Percentiles rank a stretch among this genome's conserved stretches.
These are phyloP conservation scores for Candida loeiensis DNA, from an alignment of 805 yeast genomes.

Conservation along the genomic window DNA sequence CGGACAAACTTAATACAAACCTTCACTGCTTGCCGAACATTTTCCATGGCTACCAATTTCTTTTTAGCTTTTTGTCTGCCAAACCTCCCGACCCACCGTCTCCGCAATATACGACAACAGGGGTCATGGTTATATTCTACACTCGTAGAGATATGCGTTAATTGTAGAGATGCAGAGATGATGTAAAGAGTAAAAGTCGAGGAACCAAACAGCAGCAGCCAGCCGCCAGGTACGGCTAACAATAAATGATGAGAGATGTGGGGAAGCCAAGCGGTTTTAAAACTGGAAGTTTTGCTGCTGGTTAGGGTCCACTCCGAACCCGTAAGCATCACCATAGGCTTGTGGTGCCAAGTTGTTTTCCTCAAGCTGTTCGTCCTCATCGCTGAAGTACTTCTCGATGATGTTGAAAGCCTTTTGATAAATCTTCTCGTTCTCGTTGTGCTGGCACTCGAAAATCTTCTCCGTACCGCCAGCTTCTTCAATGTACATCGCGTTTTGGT, in stretches of 20 bases:
- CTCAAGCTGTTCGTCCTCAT: constrained; percentile 69
- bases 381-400: constrained; percentile 87
- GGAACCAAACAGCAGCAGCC: background rate
- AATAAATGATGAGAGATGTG: background rate
- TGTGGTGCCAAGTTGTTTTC: constrained; percentile 68
- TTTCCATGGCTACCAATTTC: background rate
- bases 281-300: constrained; percentile 55
- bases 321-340: constrained; percentile 78
- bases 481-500: constrained; percentile 85
- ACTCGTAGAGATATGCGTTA: constrained; percentile 7
- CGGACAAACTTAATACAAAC: background rate
- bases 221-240: background rate
- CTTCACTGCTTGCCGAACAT: background rate
- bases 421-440: constrained; percentile 85
- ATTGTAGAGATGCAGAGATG: constrained; percentile 11
- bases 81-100: background rate
- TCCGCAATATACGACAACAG: background rate
- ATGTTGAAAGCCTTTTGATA: constrained; percentile 87
- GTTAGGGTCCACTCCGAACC: constrained; percentile 71
- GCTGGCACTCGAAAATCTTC: constrained; percentile 89
- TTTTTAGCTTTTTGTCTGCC: constrained; percentile 2
- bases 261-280: constrained; percentile 10
- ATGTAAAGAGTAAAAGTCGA: background rate
- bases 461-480: constrained; percentile 99
- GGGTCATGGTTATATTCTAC: too few relatives aligned